A percentile compares a stretch with the other conserved stretches of the same genome.
Conservation (phyloP, 2,329 filamentous ascomycete species). For the Fusarium armeniacum region DNA sequence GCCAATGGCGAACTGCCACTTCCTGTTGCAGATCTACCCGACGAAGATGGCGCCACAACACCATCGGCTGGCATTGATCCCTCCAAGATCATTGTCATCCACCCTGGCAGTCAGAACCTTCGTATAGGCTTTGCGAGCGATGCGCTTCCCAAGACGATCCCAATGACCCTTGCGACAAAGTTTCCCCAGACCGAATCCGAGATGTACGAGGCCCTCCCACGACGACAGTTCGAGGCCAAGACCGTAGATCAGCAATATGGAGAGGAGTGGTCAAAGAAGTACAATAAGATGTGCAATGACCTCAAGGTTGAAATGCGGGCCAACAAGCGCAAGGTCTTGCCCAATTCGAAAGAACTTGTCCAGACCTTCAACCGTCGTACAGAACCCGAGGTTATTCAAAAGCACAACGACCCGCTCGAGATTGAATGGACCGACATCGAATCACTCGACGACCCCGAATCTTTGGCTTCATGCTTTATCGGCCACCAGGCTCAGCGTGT, state of each 20-base stretch:
- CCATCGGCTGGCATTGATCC: constrained; percentile 76
- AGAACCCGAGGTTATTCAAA: constrained; percentile 86
- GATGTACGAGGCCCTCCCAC: constrained; percentile 82
- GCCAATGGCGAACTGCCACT: constrained; percentile 76
- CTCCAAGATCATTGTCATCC: constrained; percentile 93
- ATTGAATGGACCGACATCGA: constrained; percentile 95
- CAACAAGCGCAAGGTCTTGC: constrained; percentile 94
- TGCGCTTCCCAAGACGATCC: constrained; percentile 91
- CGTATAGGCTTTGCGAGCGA: constrained; percentile 96
- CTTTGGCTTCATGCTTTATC: constrained; percentile 75
- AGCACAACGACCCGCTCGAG: constrained; percentile 94
- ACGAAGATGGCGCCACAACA: constrained; percentile 69
- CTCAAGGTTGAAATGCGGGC: constrained; percentile 91
- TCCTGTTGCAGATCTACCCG: constrained; percentile 70
- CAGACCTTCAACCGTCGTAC: constrained; percentile 92
- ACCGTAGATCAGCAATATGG: constrained; percentile 85
- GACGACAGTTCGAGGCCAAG: constrained; percentile 73
- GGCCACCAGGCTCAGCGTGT: constrained; percentile 87
- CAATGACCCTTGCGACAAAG: constrained; percentile 90
- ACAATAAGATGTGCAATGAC: constrained; percentile 85
- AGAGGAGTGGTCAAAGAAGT: constrained; percentile 82
- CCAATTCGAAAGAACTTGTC: constrained; percentile 97
- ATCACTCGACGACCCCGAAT: constrained; percentile 74
- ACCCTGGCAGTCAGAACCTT: constrained; percentile 94
- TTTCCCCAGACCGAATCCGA: constrained; percentile 86